These are phyloP conservation scores for Starmera dryadoides DNA, from an alignment of 805 yeast genomes.

Conservation along the genomic window DNA sequence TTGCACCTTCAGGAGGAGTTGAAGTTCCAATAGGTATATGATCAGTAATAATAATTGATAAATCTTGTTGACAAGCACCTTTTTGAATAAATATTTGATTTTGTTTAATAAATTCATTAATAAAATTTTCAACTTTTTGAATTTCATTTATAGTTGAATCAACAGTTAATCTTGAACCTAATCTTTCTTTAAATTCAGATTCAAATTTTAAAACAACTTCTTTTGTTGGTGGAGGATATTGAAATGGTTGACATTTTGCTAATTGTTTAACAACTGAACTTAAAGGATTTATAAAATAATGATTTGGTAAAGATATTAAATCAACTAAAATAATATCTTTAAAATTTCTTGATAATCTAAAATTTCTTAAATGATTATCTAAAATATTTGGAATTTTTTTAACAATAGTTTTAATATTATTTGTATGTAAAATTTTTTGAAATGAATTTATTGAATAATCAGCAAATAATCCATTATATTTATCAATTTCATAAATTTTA, in stretches of 20 bases:
- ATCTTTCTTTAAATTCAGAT: slow-evolving; percentile 3
- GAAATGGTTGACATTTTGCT: slow-evolving; percentile 2
- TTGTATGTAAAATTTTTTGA: slow-evolving; percentile 8
- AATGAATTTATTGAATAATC: slow-evolving; percentile 11
- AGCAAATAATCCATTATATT: slow-evolving; percentile 8
- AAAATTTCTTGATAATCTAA: slow-evolving; percentile 4
- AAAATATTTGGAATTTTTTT: slow-evolving; percentile 8
- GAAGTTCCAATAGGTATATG: too few species aligned
- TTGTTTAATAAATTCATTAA: slow-evolving; percentile 4
- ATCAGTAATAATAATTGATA: slow-evolving; percentile 4
- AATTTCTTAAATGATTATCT: slow-evolving; percentile 7
- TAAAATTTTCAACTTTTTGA: slow-evolving; percentile 1
- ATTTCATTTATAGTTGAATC: slow-evolving; percentile 4
- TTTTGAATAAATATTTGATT: background rate
- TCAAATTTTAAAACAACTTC: slow-evolving; percentile 4
- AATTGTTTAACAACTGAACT: slow-evolving; percentile 6
- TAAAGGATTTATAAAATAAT: slow-evolving; percentile 7
- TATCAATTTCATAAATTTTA: slow-evolving; percentile 5
- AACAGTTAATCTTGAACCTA: slow-evolving; percentile 3
- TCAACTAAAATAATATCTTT: slow-evolving; percentile 10
- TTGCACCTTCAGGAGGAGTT: background rate
- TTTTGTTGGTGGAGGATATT: slow-evolving; percentile 11
- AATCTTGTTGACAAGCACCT: background rate
- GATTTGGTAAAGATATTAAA: slow-evolving; percentile 10
- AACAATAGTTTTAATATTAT: slow-evolving; percentile 7